A percentile compares a stretch with the other conserved stretches of the same genome.
Conservation (phyloP, 2,329 filamentous ascomycete genomes). For the Rhytidhysteron rufulum region DNA sequence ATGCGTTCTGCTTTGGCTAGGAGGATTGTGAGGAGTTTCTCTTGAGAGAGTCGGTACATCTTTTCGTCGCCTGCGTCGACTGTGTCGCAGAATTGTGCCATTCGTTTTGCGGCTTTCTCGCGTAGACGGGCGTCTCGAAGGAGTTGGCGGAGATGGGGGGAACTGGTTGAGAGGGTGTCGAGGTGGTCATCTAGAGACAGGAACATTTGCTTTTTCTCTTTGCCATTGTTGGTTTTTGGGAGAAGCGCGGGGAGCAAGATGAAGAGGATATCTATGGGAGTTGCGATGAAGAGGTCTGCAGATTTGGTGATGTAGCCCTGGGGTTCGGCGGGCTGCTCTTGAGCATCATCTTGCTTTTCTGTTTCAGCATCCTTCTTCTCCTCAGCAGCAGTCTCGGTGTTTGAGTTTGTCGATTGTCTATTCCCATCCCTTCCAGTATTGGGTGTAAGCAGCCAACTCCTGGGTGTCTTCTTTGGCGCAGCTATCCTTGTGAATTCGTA, state of each 20-base stretch:
- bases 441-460: slow-evolving; percentile 53
- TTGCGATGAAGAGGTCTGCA: slow-evolving; percentile 78
- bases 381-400: slow-evolving; percentile 5
- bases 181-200: slow-evolving; percentile 69
- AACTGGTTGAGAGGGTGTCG: slow-evolving; percentile 55
- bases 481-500: slow-evolving; percentile 59
- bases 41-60: slow-evolving; percentile 76
- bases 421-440: background rate
- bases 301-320: slow-evolving; percentile 58
- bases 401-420: slow-evolving; percentile 9
- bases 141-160: slow-evolving; percentile 58
- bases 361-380: slow-evolving; percentile 1
- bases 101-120: slow-evolving; percentile 58
- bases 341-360: slow-evolving; percentile 7
- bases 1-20: slow-evolving; percentile 69
- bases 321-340: background rate
- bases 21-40: slow-evolving; percentile 64
- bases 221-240: slow-evolving; percentile 41
- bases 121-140: slow-evolving; percentile 42
- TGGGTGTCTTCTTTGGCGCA: slow-evolving; percentile 46
- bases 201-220: slow-evolving; percentile 59
- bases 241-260: slow-evolving; percentile 71
- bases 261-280: slow-evolving; percentile 79
- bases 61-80: slow-evolving; percentile 78
- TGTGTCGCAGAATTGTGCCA: slow-evolving; percentile 71